Evolutionary conservation across 2,329 filamentous ascomycete species (phyloP).

Genomic region (Blumeria graminis): DNA sequence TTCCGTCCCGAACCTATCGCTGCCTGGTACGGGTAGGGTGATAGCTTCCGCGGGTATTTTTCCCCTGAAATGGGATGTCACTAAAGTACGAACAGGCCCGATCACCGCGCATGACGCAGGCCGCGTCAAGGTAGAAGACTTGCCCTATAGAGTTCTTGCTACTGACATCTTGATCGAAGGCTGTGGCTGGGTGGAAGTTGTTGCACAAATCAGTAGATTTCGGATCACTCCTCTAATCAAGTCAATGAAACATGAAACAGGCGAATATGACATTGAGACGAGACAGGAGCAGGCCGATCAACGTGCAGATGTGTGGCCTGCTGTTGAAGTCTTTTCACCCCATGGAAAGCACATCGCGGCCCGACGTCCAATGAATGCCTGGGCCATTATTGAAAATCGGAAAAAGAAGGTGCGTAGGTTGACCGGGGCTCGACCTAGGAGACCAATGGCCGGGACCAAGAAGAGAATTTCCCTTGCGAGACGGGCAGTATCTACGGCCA

Average conservation of each 20-base stretch:
- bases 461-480: too few relatives aligned
- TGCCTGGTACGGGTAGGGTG: slow-evolving; percentile 28
- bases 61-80: slow-evolving; percentile 59
- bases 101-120: slow-evolving; percentile 38
- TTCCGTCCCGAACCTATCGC: slow-evolving; percentile 37
- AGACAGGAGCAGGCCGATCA: slow-evolving; percentile 4
- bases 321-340: slow-evolving; percentile 67
- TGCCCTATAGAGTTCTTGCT: slow-evolving; percentile 61
- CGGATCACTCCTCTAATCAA: slow-evolving; percentile 14
- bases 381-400: slow-evolving; percentile 28
- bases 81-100: slow-evolving; percentile 50
- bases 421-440: too few relatives aligned
- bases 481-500: too few relatives aligned
- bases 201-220: slow-evolving; percentile 49
- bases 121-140: slow-evolving; percentile 35
- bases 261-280: slow-evolving; percentile 3
- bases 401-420: too few relatives aligned
- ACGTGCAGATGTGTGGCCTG: slow-evolving; percentile 27
- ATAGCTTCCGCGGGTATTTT: slow-evolving; percentile 53
- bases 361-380: slow-evolving; percentile 47
- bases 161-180: slow-evolving; percentile 79
- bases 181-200: slow-evolving; percentile 78
- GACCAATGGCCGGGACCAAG: too few relatives aligned
- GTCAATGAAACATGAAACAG: background rate
- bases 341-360: slow-evolving; percentile 55